Base-by-base conservation (phyloP, 148 eudicot species). In the Fagopyrum tataricum region DNA sequence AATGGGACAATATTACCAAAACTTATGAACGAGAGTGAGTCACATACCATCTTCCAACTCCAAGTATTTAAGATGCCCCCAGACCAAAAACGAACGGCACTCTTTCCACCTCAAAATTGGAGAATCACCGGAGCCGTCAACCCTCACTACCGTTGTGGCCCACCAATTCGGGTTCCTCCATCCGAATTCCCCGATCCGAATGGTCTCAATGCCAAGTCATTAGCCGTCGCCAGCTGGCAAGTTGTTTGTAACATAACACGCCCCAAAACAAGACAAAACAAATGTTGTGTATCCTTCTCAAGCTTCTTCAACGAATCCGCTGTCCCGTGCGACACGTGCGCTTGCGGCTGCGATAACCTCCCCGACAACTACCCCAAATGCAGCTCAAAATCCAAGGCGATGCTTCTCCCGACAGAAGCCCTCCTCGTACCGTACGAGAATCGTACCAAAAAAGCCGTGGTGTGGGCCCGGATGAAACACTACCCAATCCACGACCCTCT, bases 61-160 rank as follows among this genome's bases (percentile, higher is more conserved):
- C 80, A 86, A 71, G 97, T 92, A 6, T 83, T 75, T 70, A 94
- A 94, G 47, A 74, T 94, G 67, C 93, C 97, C 7, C 98, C 98
- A 5, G 98, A 94, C 67, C 0, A 86, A 82, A 91, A 91, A 70
- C 72, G 96, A 6, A 91, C 97, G 0, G 93, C 92, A 0, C 41
- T 94, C 4, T 72, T 77, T 64, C 97, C 98, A 2, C 98, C 98
- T 0, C 97, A 89, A 68, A 88, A 88, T 39, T 94, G 98, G 98
- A 81, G 81, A 43, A 84, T 89, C 74, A 71, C 73, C 0, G 98
- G 98, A 3, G 41, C 78, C 6, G 78, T 94, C 8, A 94, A 89
- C 76, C 97, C 96, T 0, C 44, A 75, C 2, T 94, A 91, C 81
- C 84, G 81, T 20, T 94, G 97, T 42, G 88, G 96, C 1, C 82